These are phyloP conservation scores for Apiospora aurea DNA, from an alignment of 2,329 filamentous ascomycete species.

Conservation along the genomic window DNA sequence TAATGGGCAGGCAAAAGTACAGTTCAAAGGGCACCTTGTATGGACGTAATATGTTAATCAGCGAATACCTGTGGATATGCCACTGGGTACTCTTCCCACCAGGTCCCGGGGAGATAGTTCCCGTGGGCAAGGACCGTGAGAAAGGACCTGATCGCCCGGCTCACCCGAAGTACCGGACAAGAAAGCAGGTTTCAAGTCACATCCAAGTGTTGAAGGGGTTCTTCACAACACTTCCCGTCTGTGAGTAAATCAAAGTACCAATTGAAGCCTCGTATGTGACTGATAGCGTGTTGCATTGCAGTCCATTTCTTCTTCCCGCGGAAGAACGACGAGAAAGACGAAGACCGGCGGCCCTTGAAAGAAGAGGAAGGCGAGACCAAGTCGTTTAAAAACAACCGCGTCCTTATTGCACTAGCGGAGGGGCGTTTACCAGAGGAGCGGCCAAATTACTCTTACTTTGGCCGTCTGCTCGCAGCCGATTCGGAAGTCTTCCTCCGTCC, in stretches of 20 bases:
- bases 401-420: conserved; percentile 67
- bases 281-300: conserved; percentile 38
- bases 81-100: conserved; percentile 54
- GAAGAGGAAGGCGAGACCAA: conserved; percentile 50
- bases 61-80: conserved; percentile 69
- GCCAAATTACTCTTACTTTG: conserved; percentile 69
- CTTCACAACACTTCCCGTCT: conserved; percentile 67
- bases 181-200: conserved; percentile 74
- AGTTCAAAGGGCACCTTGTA: conserved; percentile 69
- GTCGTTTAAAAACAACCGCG: conserved; percentile 70
- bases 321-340: conserved; percentile 61
- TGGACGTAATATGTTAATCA: conserved; percentile 74
- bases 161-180: conserved; percentile 45
- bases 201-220: conserved; percentile 76
- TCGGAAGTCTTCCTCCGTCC: conserved; percentile 60
- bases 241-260: conserved; percentile 51
- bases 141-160: conserved; percentile 37
- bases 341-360: conserved; percentile 47
- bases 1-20: conserved; percentile 72
- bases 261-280: not conserved
- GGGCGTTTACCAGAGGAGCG: conserved; percentile 63
- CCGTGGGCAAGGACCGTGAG: conserved; percentile 53
- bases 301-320: conserved; percentile 67
- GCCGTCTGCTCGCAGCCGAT: conserved; percentile 61
- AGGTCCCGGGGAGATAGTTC: conserved; percentile 46